phyloP scores from a whole-genome alignment of 2,329 filamentous ascomycete genomes.

The Hymenoscyphus fraxineus region DNA sequence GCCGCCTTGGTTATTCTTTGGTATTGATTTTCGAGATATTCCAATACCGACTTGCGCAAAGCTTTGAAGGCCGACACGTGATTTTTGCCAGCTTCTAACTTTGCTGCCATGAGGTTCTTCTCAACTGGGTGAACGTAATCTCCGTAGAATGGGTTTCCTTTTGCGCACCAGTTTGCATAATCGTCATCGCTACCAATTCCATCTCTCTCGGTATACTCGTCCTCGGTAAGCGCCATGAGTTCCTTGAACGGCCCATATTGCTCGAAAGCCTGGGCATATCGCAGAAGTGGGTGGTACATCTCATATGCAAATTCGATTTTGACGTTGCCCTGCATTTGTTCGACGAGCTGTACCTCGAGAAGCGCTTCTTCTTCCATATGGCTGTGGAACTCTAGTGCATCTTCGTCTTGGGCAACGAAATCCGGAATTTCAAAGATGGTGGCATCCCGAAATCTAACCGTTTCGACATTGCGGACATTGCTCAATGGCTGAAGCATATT shows the following conservation, averaged over 20 bases:
- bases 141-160: not conserved
- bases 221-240: not conserved
- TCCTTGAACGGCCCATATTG: not conserved
- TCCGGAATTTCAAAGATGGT: not conserved
- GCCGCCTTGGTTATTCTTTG: not conserved
- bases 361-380: not conserved
- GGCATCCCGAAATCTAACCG: not conserved
- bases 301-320: slow-evolving; percentile 7
- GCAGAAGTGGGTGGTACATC: slow-evolving; percentile 1
- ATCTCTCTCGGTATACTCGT: not conserved
- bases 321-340: not conserved
- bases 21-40: slow-evolving; percentile 7
- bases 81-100: not conserved
- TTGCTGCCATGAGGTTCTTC: not conserved
- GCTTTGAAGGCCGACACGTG: not conserved
- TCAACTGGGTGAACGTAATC: slow-evolving; percentile 5
- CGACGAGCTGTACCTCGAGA: not conserved
- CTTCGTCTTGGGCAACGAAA: not conserved
- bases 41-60: not conserved
- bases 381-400: not conserved
- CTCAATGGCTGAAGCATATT: not conserved
- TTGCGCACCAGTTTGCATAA: not conserved
- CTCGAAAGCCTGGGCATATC: slow-evolving; percentile 3
- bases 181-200: not conserved
- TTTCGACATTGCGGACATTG: not conserved